A percentile compares a stretch with the other conserved stretches of the same genome.
These are phyloP conservation scores for Wickerhamomyces chaumierensis DNA, from an alignment of 805 yeast genomes.

Conservation along the genomic window DNA sequence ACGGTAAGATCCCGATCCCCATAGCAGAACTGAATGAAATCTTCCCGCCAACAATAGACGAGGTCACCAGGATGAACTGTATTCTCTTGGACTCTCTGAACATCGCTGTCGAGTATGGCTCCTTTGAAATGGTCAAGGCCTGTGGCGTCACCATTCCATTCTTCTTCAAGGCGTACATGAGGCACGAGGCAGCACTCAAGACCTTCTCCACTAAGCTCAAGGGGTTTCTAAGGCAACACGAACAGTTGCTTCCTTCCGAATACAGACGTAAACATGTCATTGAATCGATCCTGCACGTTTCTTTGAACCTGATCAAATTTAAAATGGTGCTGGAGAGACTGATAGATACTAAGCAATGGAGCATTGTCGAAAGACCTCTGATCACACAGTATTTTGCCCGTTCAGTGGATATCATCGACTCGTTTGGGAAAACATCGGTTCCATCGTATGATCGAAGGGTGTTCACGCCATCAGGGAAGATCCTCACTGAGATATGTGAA, in stretches of 20 bases:
- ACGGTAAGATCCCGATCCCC: constrained; percentile 36
- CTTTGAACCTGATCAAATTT: constrained; percentile 60
- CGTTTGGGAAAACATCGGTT: constrained; percentile 56
- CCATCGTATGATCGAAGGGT: constrained; percentile 51
- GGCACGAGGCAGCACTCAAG: constrained; percentile 88
- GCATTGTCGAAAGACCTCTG: constrained; percentile 13
- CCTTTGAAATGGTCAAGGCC: constrained; percentile 66
- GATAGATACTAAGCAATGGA: constrained; percentile 36
- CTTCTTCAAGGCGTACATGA: constrained; percentile 83
- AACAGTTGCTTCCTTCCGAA: constrained; percentile 18
- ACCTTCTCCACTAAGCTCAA: constrained; percentile 39
- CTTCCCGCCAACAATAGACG: constrained; percentile 94
- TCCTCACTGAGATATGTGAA: constrained; percentile 71
- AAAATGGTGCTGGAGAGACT: constrained; percentile 60
- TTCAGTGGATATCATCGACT: constrained; percentile 58
- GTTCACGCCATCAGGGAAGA: constrained; percentile 85
- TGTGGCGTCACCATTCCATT: constrained; percentile 79
- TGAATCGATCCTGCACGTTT: constrained; percentile 56
- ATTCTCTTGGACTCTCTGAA: constrained; percentile 67
- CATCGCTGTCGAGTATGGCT: constrained; percentile 57
- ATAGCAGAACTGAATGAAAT: constrained; percentile 61
- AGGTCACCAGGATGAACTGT: constrained; percentile 81
- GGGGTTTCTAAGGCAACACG: constrained; percentile 28
- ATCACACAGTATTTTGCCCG: constrained; percentile 35
- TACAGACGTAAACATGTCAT: constrained; percentile 40